Evolutionary conservation across 1,284 basidiomycete genomes (phyloP).

Genomic region (Exobasidium rhododendri): DNA sequence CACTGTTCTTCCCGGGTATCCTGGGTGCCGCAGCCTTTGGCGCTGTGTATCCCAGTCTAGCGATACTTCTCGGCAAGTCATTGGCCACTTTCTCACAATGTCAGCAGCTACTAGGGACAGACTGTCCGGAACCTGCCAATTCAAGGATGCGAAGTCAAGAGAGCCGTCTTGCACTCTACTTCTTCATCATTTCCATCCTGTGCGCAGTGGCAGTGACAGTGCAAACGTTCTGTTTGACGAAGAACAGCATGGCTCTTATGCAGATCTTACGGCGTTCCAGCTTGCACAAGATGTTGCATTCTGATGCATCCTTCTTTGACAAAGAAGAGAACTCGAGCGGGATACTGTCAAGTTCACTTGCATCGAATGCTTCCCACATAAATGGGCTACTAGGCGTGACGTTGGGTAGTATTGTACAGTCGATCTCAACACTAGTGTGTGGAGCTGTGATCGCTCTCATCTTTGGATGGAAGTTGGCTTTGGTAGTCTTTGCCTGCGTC

Average conservation of each 20-base stretch:
- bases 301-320: constrained; percentile 56
- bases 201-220: constrained; percentile 46
- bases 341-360: constrained; percentile 72
- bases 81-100: constrained; percentile 46
- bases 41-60: constrained; percentile 79
- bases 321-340: constrained; percentile 59
- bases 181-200: constrained; percentile 52
- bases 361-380: constrained; percentile 87
- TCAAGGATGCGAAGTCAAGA: constrained; percentile 36
- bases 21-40: constrained; percentile 58
- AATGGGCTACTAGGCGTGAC: constrained; percentile 86
- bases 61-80: constrained; percentile 69
- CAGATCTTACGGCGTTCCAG: constrained; percentile 47
- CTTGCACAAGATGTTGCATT: constrained; percentile 49
- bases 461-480: constrained; percentile 77
- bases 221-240: constrained; percentile 48
- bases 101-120: constrained; percentile 1
- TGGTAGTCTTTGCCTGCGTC: constrained; percentile 68
- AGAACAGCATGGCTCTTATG: constrained; percentile 38
- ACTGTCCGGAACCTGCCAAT: constrained; percentile 39
- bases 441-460: constrained; percentile 51
- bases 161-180: constrained; percentile 45
- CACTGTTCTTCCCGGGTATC: constrained; percentile 46
- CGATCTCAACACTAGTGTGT: constrained; percentile 67
- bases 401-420: constrained; percentile 73